phyloP scores from a whole-genome alignment of 768 basidiomycete genomes.

The Multifurca ochricompacta region DNA sequence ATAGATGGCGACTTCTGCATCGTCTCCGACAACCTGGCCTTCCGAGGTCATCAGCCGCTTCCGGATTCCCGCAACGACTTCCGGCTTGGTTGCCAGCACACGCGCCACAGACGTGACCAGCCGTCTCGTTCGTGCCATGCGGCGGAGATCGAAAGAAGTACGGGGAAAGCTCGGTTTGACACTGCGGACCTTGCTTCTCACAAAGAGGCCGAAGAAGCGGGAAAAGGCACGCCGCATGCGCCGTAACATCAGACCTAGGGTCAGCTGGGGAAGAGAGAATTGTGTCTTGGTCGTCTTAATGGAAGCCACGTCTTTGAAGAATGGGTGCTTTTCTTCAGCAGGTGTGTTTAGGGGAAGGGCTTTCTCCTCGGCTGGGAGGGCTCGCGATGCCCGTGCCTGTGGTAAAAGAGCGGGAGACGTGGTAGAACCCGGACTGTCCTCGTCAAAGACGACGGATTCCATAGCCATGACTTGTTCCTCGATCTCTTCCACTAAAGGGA shows the following conservation, averaged over 20 bases:
- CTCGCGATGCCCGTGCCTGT: not conserved
- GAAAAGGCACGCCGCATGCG: constrained; percentile 30
- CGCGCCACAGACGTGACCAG: constrained; percentile 73
- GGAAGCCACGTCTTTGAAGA: constrained; percentile 9
- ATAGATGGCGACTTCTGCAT: constrained; percentile 73
- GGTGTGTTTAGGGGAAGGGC: not conserved
- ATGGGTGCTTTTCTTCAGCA: constrained; percentile 4
- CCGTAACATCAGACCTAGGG: constrained; percentile 30
- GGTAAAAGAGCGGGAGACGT: not conserved
- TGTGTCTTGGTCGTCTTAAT: constrained; percentile 10
- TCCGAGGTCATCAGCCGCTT: constrained; percentile 54
- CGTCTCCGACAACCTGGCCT: constrained; percentile 35
- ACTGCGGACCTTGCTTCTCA: not conserved
- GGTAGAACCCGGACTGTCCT: constrained; percentile 8
- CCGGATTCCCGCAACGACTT: constrained; percentile 71
- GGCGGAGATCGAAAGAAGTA: constrained; percentile 47
- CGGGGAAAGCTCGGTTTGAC: constrained; percentile 22
- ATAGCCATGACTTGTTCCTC: constrained; percentile 41
- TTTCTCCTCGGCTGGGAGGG: not conserved
- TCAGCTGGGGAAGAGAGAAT: constrained; percentile 24
- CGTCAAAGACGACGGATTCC: constrained; percentile 57
- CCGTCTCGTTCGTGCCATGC: constrained; percentile 73
- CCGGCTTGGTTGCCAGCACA: constrained; percentile 70
- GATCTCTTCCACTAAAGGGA: constrained; percentile 74
- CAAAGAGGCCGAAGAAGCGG: not conserved